Base-by-base conservation (phyloP, 2,329 filamentous ascomycete genomes). In the Mariannaea sp. region DNA sequence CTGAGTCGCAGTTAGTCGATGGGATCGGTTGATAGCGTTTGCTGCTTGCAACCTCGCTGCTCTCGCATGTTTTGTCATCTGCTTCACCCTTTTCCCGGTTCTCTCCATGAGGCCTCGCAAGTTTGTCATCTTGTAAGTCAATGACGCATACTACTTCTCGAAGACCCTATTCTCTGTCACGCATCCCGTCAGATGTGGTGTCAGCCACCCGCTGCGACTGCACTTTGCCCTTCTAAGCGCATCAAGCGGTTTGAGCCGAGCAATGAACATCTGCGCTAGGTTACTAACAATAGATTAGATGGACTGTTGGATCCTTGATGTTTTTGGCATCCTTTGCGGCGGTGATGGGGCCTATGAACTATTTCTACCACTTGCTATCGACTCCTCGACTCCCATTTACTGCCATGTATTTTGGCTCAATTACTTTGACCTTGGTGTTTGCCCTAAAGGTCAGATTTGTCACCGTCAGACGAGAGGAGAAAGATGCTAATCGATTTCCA, bases 1-100 rank as follows among this genome's bases (percentile, higher is more conserved):
- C 56, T 59, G 49, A 52, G 57, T 67, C 67, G 69, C 75, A 97
- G 94, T 99, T 78, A 96, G 91, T 77, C 85, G 93, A 77, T 97
- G 93, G 94, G 94, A 99, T 76, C 89, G 93, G 53, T 78, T 97
- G 70, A 81, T 99, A 71, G 84, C 97, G 67, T 99, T 99, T 75
- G 87, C 84, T 61, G 91, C 87, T 69, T 95, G 93, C 78, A 96
- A 96, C 75, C 74, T 96, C 65, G 92, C 88, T 57, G 92, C 94
- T 59, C 80, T 91, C 60, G 90, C 89, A 63, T 93, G 95, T 79
- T 97, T 99, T 79, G 85, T 95, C 71, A 85, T 96, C 66, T 92
- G 90, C 79, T 96, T 97, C 77, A 87, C 87, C 65, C 80, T 97
- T 52, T 93, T 96, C 76, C 92, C 92, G 49, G 81, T 92, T 56